These are phyloP conservation scores for Amauroascus verrucosus DNA, from an alignment of 2,329 filamentous ascomycete species.

Conservation along the genomic window DNA sequence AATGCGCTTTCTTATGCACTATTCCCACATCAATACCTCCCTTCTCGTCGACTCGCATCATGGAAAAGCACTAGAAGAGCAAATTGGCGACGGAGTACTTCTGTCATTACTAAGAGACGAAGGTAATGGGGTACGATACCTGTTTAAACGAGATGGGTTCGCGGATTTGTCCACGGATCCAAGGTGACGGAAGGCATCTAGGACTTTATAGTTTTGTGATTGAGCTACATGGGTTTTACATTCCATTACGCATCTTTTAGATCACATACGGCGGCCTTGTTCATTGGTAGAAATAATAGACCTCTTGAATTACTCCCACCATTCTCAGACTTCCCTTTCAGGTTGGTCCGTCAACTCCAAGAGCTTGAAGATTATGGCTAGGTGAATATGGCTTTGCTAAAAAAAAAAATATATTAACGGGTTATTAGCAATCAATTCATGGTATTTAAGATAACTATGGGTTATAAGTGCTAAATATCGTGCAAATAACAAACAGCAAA, in stretches of 20 bases:
- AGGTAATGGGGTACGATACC: constrained; percentile 30
- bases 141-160: constrained; percentile 30
- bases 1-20: constrained; percentile 36
- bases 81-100: constrained; percentile 21
- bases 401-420: not conserved
- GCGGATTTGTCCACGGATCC: not conserved
- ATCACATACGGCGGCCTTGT: too few species aligned
- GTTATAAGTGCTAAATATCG: too few species aligned
- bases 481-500: too few species aligned
- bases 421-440: not conserved
- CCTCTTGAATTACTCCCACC: too few species aligned
- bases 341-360: too few species aligned
- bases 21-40: constrained; percentile 34
- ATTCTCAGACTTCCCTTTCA: too few species aligned
- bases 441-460: not conserved
- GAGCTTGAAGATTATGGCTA: too few species aligned
- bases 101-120: constrained; percentile 30
- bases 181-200: not conserved
- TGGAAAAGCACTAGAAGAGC: constrained; percentile 21
- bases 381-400: too few species aligned
- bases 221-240: too few species aligned
- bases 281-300: too few species aligned
- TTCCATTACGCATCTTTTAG: too few species aligned
- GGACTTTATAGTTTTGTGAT: not conserved
- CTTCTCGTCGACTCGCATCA: constrained; percentile 18